phyloP scores from a whole-genome alignment of 805 yeast species.

The Kazachstania bromeliacearum region DNA sequence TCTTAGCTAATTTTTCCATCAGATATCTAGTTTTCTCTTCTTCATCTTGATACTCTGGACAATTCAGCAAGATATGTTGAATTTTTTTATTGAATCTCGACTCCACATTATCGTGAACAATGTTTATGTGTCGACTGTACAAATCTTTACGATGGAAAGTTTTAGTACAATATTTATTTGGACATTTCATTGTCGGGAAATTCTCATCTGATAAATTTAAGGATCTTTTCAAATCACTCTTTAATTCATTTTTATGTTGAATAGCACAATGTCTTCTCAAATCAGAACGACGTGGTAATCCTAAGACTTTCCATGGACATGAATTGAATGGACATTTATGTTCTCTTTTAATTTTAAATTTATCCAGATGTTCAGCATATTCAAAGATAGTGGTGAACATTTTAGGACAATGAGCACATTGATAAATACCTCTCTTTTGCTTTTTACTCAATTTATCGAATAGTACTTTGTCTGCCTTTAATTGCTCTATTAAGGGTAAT shows the following conservation, averaged over 20 bases:
- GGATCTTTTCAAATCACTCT: constrained; percentile 18
- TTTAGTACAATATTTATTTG: constrained; percentile 35
- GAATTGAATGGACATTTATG: constrained; percentile 38
- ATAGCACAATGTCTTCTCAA: constrained; percentile 41
- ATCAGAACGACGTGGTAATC: constrained; percentile 41
- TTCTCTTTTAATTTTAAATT: constrained; percentile 30
- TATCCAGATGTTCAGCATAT: constrained; percentile 38
- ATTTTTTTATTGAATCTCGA: constrained; percentile 35
- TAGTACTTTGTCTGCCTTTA: constrained; percentile 21
- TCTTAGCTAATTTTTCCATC: constrained; percentile 2
- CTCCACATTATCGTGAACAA: constrained; percentile 38
- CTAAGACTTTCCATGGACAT: constrained; percentile 43
- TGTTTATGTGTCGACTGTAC: constrained; percentile 40
- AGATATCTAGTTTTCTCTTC: constrained; percentile 2
- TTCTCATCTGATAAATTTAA: constrained; percentile 24
- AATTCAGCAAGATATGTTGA: constrained; percentile 17
- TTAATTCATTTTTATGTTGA: constrained; percentile 33
- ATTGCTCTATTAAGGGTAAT: constrained; percentile 13
- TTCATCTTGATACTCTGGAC: constrained; percentile 11
- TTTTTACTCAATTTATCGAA: constrained; percentile 25
- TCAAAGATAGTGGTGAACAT: constrained; percentile 32
- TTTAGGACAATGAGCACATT: constrained; percentile 40
- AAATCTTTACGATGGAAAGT: constrained; percentile 46
- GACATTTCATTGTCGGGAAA: constrained; percentile 27
- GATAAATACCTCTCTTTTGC: constrained; percentile 36